A percentile compares a stretch with the other conserved stretches of the same genome.
Evolutionary conservation across 2,329 filamentous ascomycete species (phyloP).

Genomic region (Cytospora piceae): DNA sequence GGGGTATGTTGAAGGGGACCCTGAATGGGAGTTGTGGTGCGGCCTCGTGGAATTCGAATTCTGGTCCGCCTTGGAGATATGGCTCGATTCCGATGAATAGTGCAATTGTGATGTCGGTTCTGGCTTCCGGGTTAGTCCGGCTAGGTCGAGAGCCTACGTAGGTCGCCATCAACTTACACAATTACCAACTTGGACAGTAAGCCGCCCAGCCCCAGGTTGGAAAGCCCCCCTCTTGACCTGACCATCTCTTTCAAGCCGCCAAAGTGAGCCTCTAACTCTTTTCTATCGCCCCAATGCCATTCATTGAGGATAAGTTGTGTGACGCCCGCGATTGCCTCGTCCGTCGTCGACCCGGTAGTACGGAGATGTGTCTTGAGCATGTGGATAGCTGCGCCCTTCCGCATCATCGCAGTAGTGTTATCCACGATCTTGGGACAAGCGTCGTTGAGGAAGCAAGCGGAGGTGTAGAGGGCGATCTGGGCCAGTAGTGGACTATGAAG

Average conservation of each 20-base stretch:
- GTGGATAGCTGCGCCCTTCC: conserved; percentile 48
- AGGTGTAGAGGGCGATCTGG: conserved; percentile 54
- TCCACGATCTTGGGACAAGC: conserved; percentile 47
- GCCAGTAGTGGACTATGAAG: conserved; percentile 54
- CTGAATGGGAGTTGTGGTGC: conserved; percentile 44
- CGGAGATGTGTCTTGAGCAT: conserved; percentile 54
- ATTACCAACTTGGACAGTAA: conserved; percentile 53
- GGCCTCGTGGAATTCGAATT: conserved; percentile 48
- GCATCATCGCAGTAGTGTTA: conserved; percentile 46
- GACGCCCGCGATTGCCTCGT: conserved; percentile 52
- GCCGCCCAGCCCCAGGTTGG: conserved; percentile 50
- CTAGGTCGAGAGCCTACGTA: background rate
- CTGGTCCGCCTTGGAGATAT: conserved; percentile 44
- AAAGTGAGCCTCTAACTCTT: conserved; percentile 51
- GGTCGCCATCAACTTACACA: conserved; percentile 42
- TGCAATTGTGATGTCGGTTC: conserved; percentile 53
- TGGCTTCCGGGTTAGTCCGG: conserved; percentile 33
- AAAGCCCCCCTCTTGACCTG: conserved; percentile 49
- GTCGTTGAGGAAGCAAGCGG: conserved; percentile 56
- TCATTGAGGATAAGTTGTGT: conserved; percentile 55
- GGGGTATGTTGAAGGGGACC: conserved; percentile 51
- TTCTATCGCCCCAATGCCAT: conserved; percentile 57
- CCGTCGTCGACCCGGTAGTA: conserved; percentile 43
- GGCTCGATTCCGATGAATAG: conserved; percentile 51
- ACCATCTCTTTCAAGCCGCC: conserved; percentile 54